A percentile compares a stretch with the other conserved stretches of the same genome.
Evolutionary conservation across 768 basidiomycete species (phyloP).

Genomic region (Amanita exitialis): DNA sequence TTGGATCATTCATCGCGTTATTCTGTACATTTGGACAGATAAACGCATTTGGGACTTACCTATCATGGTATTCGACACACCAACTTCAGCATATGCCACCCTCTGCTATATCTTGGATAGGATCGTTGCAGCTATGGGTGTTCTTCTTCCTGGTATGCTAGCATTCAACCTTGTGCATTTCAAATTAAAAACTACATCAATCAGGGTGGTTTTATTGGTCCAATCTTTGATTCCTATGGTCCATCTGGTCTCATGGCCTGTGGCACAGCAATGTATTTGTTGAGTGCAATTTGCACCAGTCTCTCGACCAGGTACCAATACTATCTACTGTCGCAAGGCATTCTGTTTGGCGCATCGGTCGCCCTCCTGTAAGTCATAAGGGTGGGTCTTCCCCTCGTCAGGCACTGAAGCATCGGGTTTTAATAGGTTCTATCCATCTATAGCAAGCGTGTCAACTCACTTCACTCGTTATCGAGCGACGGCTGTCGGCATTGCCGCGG

Average conservation of each 20-base stretch:
- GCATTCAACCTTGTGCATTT: background rate
- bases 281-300: conserved; percentile 53
- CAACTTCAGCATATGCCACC: conserved; percentile 40
- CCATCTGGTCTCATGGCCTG: conserved; percentile 41
- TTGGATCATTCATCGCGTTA: conserved; percentile 56
- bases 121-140: conserved; percentile 55
- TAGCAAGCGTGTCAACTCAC: conserved; percentile 57
- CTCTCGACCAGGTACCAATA: conserved; percentile 48
- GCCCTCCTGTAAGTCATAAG: conserved; percentile 44
- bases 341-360: conserved; percentile 56
- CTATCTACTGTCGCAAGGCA: conserved; percentile 51
- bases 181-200: background rate
- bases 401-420: conserved; percentile 7
- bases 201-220: conserved; percentile 55
- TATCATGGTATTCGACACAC: conserved; percentile 55
- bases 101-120: conserved; percentile 62
- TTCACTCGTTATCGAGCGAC: conserved; percentile 59
- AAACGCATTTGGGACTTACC: conserved; percentile 65
- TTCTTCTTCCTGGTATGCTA: conserved; percentile 58
- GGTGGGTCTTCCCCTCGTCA: conserved; percentile 1
- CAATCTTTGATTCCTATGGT: conserved; percentile 49
- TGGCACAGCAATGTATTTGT: conserved; percentile 37
- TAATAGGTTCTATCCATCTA: conserved; percentile 59
- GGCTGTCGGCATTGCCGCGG: conserved; percentile 58
- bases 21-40: conserved; percentile 67